phyloP scores from a whole-genome alignment of 2,329 filamentous ascomycete genomes.

The Coniochaeta hoffmannii region DNA sequence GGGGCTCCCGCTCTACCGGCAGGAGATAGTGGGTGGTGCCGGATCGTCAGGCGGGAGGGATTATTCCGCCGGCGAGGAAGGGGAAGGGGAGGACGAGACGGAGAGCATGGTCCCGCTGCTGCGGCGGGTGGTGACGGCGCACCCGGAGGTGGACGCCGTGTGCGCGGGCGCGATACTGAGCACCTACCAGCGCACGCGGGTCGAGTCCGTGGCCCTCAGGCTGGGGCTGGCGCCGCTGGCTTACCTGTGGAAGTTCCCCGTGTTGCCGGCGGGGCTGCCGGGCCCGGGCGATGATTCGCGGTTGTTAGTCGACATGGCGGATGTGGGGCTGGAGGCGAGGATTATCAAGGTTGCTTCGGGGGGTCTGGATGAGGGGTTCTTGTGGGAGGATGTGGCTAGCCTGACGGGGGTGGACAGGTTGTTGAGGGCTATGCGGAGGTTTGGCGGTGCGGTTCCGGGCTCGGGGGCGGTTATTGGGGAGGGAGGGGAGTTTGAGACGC shows the following conservation, averaged over 20 bases:
- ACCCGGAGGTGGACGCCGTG: conserved; percentile 79
- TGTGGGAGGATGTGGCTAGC: conserved; percentile 75
- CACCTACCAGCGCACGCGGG: conserved; percentile 91
- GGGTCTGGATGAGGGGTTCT: conserved; percentile 69
- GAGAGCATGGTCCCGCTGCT: conserved; percentile 78
- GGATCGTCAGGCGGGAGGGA: conserved; percentile 64
- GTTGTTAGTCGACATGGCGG: conserved; percentile 75
- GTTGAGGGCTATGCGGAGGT: conserved; percentile 52
- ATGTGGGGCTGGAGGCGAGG: conserved; percentile 71
- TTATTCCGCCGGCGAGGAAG: conserved; percentile 38
- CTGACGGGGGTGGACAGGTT: conserved; percentile 37
- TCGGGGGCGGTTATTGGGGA: conserved; percentile 76
- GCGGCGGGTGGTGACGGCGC: conserved; percentile 52
- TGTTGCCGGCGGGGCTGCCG: conserved; percentile 46
- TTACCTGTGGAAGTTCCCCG: conserved; percentile 87
- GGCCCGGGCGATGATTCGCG: conserved; percentile 35
- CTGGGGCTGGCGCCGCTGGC: conserved; percentile 77
- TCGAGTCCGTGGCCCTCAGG: conserved; percentile 82
- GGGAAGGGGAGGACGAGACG: conserved; percentile 65
- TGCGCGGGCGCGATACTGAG: conserved; percentile 89
- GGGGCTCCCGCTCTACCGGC: conserved; percentile 75
- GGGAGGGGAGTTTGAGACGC: conserved; percentile 92
- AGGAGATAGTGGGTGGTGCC: conserved; percentile 64
- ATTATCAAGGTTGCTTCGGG: conserved; percentile 94
- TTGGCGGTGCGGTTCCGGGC: conserved; percentile 47